Evolutionary conservation across 345 rosid species (phyloP).

Genomic region (Turnera subulata): DNA sequence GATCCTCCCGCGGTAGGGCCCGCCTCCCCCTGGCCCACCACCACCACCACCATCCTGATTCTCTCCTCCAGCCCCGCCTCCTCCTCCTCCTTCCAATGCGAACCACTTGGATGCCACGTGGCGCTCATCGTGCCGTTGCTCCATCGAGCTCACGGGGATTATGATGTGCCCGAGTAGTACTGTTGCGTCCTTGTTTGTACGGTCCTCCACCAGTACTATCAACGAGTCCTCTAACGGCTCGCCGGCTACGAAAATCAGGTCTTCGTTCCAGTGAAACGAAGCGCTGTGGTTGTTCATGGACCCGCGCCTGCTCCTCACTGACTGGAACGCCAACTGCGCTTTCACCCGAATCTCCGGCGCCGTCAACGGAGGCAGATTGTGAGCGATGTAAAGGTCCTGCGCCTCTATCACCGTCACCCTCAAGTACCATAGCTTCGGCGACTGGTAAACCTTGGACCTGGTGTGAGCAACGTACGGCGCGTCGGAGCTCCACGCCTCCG

Average conservation of each 20-base stretch:
- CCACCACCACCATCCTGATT: slow-evolving; percentile 12
- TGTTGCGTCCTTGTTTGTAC: slow-evolving; percentile 55
- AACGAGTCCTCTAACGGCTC: slow-evolving; percentile 85
- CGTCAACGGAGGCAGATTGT: slow-evolving; percentile 78
- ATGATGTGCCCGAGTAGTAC: slow-evolving; percentile 50
- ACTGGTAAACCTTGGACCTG: slow-evolving; percentile 90
- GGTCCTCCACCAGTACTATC: slow-evolving; percentile 66
- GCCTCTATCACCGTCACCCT: slow-evolving; percentile 83
- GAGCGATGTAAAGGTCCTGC: slow-evolving; percentile 72
- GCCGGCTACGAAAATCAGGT: slow-evolving; percentile 79
- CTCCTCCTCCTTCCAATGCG: slow-evolving; percentile 39
- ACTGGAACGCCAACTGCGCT: slow-evolving; percentile 80
- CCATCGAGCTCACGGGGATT: slow-evolving; percentile 67
- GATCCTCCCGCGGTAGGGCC: slow-evolving; percentile 62
- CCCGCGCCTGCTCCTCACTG: slow-evolving; percentile 71
- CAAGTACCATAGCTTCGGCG: slow-evolving; percentile 93
- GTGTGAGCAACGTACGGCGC: slow-evolving; percentile 83
- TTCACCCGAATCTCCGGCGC: slow-evolving; percentile 80
- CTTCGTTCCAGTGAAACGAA: slow-evolving; percentile 88
- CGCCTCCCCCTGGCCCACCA: slow-evolving; percentile 11
- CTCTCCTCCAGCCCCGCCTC: slow-evolving; percentile 4
- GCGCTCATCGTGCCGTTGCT: slow-evolving; percentile 77
- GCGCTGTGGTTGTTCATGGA: slow-evolving; percentile 64
- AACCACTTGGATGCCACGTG: slow-evolving; percentile 72
- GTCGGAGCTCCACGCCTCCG: slow-evolving; percentile 89